A percentile compares a stretch with the other conserved stretches of the same genome.
These are phyloP conservation scores for Nyssa sinensis DNA, from an alignment of 148 eudicot species.

Conservation along the genomic window DNA sequence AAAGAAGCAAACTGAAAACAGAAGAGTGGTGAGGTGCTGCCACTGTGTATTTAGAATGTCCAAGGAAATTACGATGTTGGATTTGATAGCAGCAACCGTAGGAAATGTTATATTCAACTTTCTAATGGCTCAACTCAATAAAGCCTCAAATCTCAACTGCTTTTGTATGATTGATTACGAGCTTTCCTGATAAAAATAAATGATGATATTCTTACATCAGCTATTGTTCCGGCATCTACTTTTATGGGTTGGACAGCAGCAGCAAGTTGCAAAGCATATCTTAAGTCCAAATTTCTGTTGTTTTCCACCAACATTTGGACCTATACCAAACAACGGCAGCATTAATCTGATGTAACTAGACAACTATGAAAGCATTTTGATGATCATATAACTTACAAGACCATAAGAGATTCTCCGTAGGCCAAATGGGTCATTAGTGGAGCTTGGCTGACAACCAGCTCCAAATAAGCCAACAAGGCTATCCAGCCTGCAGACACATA, in stretches of 20 bases:
- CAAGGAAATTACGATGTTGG: not conserved
- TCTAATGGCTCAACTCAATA: not conserved
- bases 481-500: slow-evolving; percentile 64
- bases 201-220: slow-evolving; percentile 55
- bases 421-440: slow-evolving; percentile 90
- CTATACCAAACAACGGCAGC: slow-evolving; percentile 34
- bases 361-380: slow-evolving; percentile 4
- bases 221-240: slow-evolving; percentile 53
- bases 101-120: not conserved
- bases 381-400: slow-evolving; percentile 55
- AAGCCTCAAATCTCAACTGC: not conserved
- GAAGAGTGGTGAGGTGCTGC: not conserved
- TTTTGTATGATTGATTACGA: not conserved
- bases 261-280: slow-evolving; percentile 73
- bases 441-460: slow-evolving; percentile 96
- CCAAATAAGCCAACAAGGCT: slow-evolving; percentile 97
- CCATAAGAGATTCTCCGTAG: slow-evolving; percentile 92
- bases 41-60: not conserved
- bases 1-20: not conserved
- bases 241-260: slow-evolving; percentile 82
- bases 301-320: slow-evolving; percentile 92
- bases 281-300: slow-evolving; percentile 63
- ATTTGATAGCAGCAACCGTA: not conserved
- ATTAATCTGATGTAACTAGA: slow-evolving; percentile 14
- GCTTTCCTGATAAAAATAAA: not conserved